Base-by-base conservation (phyloP, 805 yeast genomes). In the Wickerhamiella allomyrinae region DNA sequence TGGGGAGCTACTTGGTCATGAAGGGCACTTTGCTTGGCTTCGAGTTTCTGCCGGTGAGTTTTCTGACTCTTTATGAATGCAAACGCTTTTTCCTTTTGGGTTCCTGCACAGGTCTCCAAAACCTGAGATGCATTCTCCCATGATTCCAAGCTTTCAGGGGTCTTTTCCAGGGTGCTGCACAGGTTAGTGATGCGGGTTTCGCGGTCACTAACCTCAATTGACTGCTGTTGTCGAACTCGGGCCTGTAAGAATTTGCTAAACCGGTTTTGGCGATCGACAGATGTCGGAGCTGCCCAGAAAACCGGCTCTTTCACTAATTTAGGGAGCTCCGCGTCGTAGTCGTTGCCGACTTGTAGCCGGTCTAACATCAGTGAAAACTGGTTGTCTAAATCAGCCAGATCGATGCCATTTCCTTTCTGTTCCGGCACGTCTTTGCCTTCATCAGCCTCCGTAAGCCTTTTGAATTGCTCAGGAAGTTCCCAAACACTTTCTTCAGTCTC, bases 401-500 rank as follows among this genome's bases (percentile, higher is more conserved):
- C n/a, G n/a, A n/a, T n/a, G n/a, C n/a, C n/a, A n/a, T 29, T 9
- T 29, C n/a, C n/a, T n/a, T n/a, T n/a, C n/a, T n/a, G n/a, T n/a
- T n/a, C n/a, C n/a, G n/a, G n/a, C n/a, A n/a, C n/a, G n/a, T n/a
- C 35, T 9, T 17, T 11, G 6, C 6, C 37, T 7, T 13, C n/a
- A 34, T 5, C 15, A 7, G 24, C 7, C 13, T 8, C 13, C 5
- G 13, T 34, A 20, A 20, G 20, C 25, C 7, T 9, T 34, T 19
- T n/a, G 44, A 53, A 15, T 17, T 68, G 77, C 1, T 56, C 65
- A 0, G 95, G 95, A n/a, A 73, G 59, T 15, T 77, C 81, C 95
- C 95, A 87, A 0, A 78, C 76, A 15, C 91, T 77, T 52, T 76
- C 76, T 5, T 74, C 70, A 0, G 89, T 73, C 21, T 59, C 59